Evolutionary conservation across 176 grass and related monocot genomes (phyloP).

Genomic region (Tuctoria greenei): DNA sequence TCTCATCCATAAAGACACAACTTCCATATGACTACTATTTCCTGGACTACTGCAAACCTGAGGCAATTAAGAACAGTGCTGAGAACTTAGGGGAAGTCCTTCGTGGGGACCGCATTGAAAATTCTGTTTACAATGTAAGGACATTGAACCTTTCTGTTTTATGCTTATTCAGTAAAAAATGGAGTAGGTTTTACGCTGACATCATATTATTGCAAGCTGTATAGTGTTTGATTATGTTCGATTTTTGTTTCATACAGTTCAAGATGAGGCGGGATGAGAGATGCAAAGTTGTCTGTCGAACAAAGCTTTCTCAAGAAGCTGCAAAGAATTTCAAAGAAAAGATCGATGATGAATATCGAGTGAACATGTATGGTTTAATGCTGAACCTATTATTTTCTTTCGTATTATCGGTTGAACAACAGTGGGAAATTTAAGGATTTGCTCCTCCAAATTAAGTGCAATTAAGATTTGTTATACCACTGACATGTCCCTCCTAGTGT

Average conservation of each 20-base stretch:
- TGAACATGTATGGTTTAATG: conserved; percentile 65
- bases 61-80: conserved; percentile 66
- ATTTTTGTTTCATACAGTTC: conserved; percentile 45
- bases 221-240: neutral
- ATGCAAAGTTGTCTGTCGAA: conserved; percentile 67
- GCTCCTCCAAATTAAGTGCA: neutral
- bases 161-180: neutral
- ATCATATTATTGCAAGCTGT: neutral
- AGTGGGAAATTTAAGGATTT: neutral
- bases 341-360: conserved; percentile 84
- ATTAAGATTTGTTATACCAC: neutral
- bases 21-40: conserved; percentile 92
- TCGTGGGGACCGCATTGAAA: conserved; percentile 85
- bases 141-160: neutral
- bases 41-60: conserved; percentile 77
- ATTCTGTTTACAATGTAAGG: conserved; percentile 70
- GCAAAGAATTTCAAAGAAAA: conserved; percentile 85
- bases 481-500: too few species aligned
- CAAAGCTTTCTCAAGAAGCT: conserved; percentile 58
- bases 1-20: conserved; percentile 82
- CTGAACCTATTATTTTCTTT: conserved; percentile 9
- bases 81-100: conserved; percentile 87
- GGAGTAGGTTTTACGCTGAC: neutral
- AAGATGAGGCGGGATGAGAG: conserved; percentile 73
- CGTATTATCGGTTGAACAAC: conserved; percentile 6